These are phyloP conservation scores for Fomitopsis pulvina DNA, from an alignment of 768 basidiomycete genomes.

Conservation along the genomic window DNA sequence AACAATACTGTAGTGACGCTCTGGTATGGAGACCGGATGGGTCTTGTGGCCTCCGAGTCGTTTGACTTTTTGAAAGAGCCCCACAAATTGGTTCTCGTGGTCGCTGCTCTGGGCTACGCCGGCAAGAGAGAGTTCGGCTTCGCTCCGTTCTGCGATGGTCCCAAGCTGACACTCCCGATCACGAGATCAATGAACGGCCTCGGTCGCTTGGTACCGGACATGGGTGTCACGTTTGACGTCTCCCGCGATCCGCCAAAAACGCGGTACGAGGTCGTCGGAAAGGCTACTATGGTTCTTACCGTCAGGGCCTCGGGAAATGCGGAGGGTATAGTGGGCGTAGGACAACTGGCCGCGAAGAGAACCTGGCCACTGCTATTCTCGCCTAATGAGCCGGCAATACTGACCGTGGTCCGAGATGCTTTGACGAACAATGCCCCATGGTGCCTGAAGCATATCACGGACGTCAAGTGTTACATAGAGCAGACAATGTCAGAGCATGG, in stretches of 20 bases:
- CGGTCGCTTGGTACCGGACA: neutral
- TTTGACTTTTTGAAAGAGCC: slow-evolving; percentile 18
- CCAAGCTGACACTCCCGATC: neutral
- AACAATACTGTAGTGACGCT: slow-evolving; percentile 13
- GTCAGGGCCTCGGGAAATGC: neutral
- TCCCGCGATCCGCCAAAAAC: neutral
- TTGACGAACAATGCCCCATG: neutral
- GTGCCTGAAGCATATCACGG: slow-evolving; percentile 6
- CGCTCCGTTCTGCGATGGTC: slow-evolving; percentile 9
- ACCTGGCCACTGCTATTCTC: slow-evolving; percentile 1
- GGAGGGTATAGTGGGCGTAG: neutral
- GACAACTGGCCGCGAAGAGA: slow-evolving; percentile 5
- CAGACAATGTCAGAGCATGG: slow-evolving; percentile 4
- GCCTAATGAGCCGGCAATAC: neutral
- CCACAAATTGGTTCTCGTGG: slow-evolving; percentile 16
- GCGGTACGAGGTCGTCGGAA: neutral
- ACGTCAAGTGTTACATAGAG: slow-evolving; percentile 1
- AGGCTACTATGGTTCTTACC: slow-evolving; percentile 1
- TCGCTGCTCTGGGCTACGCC: slow-evolving; percentile 13
- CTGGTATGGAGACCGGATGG: slow-evolving; percentile 24
- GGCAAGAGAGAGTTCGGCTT: slow-evolving; percentile 12
- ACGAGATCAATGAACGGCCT: neutral
- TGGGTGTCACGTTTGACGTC: neutral
- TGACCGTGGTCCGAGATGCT: neutral
- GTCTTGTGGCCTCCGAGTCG: slow-evolving; percentile 11